Evolutionary conservation across 164 flowering plant species (phyloP).

Genomic region (Paratinospora sagittata): DNA sequence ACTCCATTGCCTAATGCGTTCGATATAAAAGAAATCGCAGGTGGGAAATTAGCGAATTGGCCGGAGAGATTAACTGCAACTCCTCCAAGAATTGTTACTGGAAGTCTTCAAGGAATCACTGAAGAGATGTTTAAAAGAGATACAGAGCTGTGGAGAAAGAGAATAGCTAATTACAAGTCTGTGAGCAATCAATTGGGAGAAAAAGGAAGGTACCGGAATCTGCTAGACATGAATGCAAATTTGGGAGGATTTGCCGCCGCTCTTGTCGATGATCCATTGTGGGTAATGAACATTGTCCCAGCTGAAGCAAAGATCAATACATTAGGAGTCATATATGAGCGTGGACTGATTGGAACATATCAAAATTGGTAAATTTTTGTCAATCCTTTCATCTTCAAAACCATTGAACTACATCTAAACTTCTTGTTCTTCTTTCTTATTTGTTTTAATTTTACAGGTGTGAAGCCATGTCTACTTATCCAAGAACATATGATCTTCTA

Average conservation of each 20-base stretch:
- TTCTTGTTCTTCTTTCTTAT: neutral
- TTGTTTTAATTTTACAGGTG: slow-evolving; percentile 42
- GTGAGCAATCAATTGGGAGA: slow-evolving; percentile 50
- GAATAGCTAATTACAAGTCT: slow-evolving; percentile 59
- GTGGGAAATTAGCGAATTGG: slow-evolving; percentile 68
- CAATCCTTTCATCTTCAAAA: neutral
- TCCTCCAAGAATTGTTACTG: slow-evolving; percentile 73
- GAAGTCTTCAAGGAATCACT: slow-evolving; percentile 55
- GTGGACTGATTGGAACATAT: slow-evolving; percentile 85
- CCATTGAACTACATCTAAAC: neutral
- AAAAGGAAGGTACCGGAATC: slow-evolving; percentile 68
- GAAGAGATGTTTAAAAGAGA: slow-evolving; percentile 42
- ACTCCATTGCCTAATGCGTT: slow-evolving; percentile 72
- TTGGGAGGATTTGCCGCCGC: slow-evolving; percentile 98
- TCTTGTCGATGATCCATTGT: slow-evolving; percentile 58
- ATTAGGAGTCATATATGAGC: slow-evolving; percentile 68
- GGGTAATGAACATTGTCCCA: slow-evolving; percentile 92
- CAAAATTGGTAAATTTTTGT: slow-evolving; percentile 57
- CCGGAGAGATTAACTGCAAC: slow-evolving; percentile 64
- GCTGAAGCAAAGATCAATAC: slow-evolving; percentile 51
- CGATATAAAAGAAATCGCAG: slow-evolving; percentile 44
- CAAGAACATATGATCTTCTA: slow-evolving; percentile 70
- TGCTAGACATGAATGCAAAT: slow-evolving; percentile 86
- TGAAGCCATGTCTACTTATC: slow-evolving; percentile 90
- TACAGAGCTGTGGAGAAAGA: slow-evolving; percentile 59